Base-by-base conservation (phyloP, 2,329 filamentous ascomycete species). In the Alternaria arbusti region DNA sequence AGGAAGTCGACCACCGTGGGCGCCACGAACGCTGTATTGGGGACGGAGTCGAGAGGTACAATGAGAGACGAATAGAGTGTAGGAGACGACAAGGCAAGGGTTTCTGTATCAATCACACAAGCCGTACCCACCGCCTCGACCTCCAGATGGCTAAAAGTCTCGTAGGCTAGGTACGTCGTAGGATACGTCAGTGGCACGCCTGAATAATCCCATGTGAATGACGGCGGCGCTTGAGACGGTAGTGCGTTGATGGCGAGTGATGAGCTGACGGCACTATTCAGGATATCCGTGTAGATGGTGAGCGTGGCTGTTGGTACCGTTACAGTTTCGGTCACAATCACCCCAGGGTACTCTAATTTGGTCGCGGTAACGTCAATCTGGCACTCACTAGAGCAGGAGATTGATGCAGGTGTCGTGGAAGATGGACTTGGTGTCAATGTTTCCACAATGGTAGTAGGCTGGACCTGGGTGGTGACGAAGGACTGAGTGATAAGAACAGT, bases 341-440 rank as follows among this genome's bases (percentile, higher is more conserved):
- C 46, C 5, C 74, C 74, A 10, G 78, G 76, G 43, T 75, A 80
- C 23, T 46, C 64, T 4, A 80, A 15, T 8, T 65, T 55, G 6
- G 68, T 75, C 5, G 76, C 78, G 2, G 73, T 75, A 0, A 79
- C 75, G 59, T 76, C 70, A 6, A 80, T 74, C 26, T 73, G 68
- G 47, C 78, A 80, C 8, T 54, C 47, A n/a, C 65, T 74, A 1
- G 68, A 15, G 63, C 77, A 79, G 1, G 71, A 70, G 4, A 70
- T 43, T 0, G 74, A 70, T 22, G 70, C 44, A 11, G 64, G 54
- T 23, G 66, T 59, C 15, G 69, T 56, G 15, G 72, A 65, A 6
- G 54, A 60, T 17, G 59, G 17, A 45, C 61, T 71, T 3, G 75
- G 71, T 1, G 70, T 59, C 5, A 72, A 54, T 4, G 72, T 74